Conservation (phyloP, 805 yeast genomes). For the Saturnispora serradocipensis region DNA sequence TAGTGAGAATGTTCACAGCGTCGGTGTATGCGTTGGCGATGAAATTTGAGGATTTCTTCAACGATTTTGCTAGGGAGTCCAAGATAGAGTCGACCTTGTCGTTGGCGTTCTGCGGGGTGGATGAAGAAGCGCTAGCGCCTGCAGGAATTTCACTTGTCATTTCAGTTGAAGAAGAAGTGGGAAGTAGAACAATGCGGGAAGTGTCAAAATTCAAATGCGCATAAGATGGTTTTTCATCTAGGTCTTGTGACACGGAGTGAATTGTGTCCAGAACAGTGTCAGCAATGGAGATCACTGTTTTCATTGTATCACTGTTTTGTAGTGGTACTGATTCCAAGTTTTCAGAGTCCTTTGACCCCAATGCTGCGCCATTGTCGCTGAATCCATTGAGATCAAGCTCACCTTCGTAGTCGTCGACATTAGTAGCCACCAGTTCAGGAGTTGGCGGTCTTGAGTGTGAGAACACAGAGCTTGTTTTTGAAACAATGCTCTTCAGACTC, state of each 20-base stretch:
- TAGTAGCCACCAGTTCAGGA: not conserved
- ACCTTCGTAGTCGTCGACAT: not conserved
- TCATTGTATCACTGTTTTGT: not conserved
- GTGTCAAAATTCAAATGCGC: not conserved
- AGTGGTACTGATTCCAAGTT: not conserved
- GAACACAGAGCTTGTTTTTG: constrained; percentile 1
- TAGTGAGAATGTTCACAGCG: not conserved
- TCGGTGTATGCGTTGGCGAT: not conserved
- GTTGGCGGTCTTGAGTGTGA: not conserved
- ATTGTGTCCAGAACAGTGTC: not conserved
- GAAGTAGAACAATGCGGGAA: not conserved
- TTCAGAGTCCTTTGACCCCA: not conserved
- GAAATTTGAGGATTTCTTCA: not conserved
- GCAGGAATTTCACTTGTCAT: not conserved
- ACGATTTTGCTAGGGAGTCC: not conserved
- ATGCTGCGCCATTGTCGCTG: not conserved
- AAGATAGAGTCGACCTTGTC: not conserved
- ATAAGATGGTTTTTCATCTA: not conserved
- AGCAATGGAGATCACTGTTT: not conserved
- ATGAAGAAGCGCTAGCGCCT: not conserved
- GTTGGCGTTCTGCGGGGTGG: not conserved
- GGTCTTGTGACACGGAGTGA: not conserved
- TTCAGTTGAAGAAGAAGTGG: not conserved
- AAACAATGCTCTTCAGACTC: constrained; percentile 4
- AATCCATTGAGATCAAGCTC: not conserved